These are phyloP conservation scores for Rosa multiflora DNA, from an alignment of 306 rosid genomes.

Conservation along the genomic window DNA sequence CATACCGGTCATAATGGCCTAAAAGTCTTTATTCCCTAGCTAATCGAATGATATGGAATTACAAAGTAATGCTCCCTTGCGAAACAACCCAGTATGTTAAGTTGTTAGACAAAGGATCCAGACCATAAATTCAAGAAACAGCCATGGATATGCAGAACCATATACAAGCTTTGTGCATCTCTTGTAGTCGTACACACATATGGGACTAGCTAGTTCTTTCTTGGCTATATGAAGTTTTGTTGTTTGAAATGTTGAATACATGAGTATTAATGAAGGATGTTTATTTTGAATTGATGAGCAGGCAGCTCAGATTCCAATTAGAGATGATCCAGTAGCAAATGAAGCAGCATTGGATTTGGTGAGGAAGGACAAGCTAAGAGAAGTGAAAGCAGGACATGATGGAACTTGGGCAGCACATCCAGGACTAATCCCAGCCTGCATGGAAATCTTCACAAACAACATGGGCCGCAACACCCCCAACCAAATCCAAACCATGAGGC, in stretches of 20 bases:
- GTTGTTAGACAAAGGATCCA: neutral
- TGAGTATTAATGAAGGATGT: neutral
- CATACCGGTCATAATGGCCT: neutral
- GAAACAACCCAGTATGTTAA: neutral
- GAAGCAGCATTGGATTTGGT: slow-evolving; percentile 79
- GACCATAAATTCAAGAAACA: neutral
- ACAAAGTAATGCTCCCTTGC: neutral
- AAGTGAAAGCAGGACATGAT: slow-evolving; percentile 87
- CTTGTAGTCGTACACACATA: neutral
- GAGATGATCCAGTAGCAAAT: slow-evolving; percentile 69
- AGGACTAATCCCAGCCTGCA: slow-evolving; percentile 65
- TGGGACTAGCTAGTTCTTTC: neutral
- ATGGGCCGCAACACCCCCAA: slow-evolving; percentile 47
- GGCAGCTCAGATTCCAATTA: slow-evolving; percentile 92
- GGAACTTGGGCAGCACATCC: slow-evolving; percentile 99
- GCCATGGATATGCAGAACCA: neutral
- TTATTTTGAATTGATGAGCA: slow-evolving; percentile 25
- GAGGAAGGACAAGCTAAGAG: slow-evolving; percentile 83
- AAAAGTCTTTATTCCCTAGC: neutral
- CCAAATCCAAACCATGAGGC: slow-evolving; percentile 53
- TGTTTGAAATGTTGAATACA: neutral
- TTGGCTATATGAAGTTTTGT: neutral
- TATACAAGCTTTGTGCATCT: neutral
- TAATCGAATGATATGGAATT: neutral
- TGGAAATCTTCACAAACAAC: slow-evolving; percentile 65